Conservation (phyloP, 441 rosid species). For the Populus hybrid region DNA sequence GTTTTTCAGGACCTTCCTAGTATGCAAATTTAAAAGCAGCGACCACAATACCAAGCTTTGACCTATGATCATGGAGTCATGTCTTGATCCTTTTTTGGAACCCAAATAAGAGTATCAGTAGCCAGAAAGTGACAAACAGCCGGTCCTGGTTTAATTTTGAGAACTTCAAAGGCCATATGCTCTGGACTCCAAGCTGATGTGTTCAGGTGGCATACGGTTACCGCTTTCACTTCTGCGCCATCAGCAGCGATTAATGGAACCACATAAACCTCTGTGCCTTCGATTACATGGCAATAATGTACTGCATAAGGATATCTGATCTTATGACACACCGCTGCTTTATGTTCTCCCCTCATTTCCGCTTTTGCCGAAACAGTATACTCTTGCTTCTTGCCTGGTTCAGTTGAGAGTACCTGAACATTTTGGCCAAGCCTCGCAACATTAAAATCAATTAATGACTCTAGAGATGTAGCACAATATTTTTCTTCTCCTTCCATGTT, state of each 20-base stretch:
- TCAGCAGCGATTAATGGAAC: neutral
- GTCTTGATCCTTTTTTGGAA: neutral
- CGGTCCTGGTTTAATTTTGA: neutral
- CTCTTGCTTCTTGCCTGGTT: neutral
- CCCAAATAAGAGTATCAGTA: conserved; percentile 1
- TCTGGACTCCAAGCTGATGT: neutral
- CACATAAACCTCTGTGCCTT: neutral
- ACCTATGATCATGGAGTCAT: neutral
- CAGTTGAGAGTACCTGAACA: neutral
- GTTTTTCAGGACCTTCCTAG: too few species aligned
- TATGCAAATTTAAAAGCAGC: neutral
- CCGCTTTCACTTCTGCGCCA: neutral
- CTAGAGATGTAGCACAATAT: neutral
- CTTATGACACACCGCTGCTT: neutral
- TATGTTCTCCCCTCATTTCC: neutral
- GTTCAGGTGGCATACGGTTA: neutral
- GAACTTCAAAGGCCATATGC: neutral
- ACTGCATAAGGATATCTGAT: neutral
- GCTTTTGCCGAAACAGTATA: neutral
- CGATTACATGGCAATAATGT: neutral
- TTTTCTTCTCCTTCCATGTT: neutral
- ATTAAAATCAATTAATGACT: neutral
- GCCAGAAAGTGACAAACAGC: neutral
- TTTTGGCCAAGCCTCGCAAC: neutral
- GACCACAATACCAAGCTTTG: neutral